Evolutionary conservation across 495 filamentous ascomycete species (phyloP).

Genomic region (Penicillium coffeae): DNA sequence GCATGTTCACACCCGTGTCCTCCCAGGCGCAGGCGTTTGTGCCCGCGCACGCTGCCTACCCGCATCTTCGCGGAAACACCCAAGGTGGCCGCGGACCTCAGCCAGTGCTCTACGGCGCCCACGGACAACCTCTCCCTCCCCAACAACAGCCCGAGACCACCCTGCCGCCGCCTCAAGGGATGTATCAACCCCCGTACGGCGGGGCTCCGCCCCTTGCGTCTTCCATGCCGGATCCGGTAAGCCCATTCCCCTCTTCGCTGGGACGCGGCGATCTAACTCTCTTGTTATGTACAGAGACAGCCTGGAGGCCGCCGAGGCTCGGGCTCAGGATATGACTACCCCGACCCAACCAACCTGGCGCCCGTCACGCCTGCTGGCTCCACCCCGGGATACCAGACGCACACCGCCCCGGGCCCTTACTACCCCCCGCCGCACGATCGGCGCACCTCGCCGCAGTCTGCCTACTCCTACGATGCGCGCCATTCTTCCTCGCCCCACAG

Average conservation of each 20-base stretch:
- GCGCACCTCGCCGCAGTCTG: slow-evolving; percentile 48
- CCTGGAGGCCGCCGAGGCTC: slow-evolving; percentile 42
- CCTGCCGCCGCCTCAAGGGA: slow-evolving; percentile 47
- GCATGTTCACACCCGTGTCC: slow-evolving; percentile 81
- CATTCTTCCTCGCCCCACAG: slow-evolving; percentile 49
- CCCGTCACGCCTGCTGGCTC: slow-evolving; percentile 50
- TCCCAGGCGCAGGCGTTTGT: slow-evolving; percentile 82
- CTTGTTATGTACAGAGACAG: slow-evolving; percentile 36
- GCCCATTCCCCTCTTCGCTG: slow-evolving; percentile 20
- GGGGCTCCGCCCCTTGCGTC: slow-evolving; percentile 33
- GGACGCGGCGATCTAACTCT: slow-evolving; percentile 14
- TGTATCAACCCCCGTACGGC: slow-evolving; percentile 40
- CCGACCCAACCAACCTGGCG: slow-evolving; percentile 52
- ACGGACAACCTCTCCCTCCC: slow-evolving; percentile 67
- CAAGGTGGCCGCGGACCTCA: slow-evolving; percentile 39
- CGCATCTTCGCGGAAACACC: slow-evolving; percentile 52
- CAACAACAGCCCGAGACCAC: slow-evolving; percentile 49
- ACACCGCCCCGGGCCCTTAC: slow-evolving; percentile 44
- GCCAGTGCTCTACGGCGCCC: slow-evolving; percentile 62
- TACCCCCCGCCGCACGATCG: slow-evolving; percentile 45
- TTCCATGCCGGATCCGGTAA: slow-evolving; percentile 45
- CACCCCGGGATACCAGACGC: slow-evolving; percentile 45
- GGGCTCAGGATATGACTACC: slow-evolving; percentile 48
- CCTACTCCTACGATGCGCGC: slow-evolving; percentile 45
- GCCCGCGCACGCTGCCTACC: slow-evolving; percentile 70